Base-by-base conservation (phyloP, 345 rosid genomes). In the Hypericum perforatum region DNA sequence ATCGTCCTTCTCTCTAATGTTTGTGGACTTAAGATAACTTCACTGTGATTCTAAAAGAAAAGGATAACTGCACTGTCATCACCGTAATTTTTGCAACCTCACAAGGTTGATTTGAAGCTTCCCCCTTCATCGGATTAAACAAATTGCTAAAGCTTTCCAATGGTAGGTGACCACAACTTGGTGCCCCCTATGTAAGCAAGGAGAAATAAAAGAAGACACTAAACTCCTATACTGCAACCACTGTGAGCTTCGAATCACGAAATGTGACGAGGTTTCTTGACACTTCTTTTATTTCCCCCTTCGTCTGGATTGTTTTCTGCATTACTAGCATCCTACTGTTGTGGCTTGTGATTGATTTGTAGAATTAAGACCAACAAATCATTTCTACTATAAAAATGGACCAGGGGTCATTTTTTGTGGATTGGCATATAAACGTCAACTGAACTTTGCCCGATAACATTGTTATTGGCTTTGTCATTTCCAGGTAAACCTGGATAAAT, bases 111-210 rank as follows among this genome's bases (percentile, higher is more conserved):
- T 22, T 22, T 22, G 4, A 22, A 22, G 32, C 32, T 22, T 22
- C 32, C 32, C 32, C 32, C 32, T 22, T 22, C 32, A 22, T 4
- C 4, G 4, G 32, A 22, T 22, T 1, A 58, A 61, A 47, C n/a
- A 52, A 45, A 50, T 38, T 39, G 2, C 12, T 42, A 53, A 58
- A 14, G 37, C 15, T 43, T 61, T 67, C 39, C 60, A 52, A 52
- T 22, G 32, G 32, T 22, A 22, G 32, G 7, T 71, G 49, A 68
- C 74, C 32, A 22, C 32, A 70, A 75, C 71, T 44, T 92, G 98
- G 97, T 92, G 97, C 69, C 98, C 97, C 52, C 68, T 85, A 45
- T 92, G 95, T 71, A 83, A 76, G 75, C 74, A 68, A 68, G 97
- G 97, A 59, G 78, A 70, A 74, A 57, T 92, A 76, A 75, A 56